Evolutionary conservation across 805 yeast species (phyloP).

Genomic region (Hanseniaspora vineae): DNA sequence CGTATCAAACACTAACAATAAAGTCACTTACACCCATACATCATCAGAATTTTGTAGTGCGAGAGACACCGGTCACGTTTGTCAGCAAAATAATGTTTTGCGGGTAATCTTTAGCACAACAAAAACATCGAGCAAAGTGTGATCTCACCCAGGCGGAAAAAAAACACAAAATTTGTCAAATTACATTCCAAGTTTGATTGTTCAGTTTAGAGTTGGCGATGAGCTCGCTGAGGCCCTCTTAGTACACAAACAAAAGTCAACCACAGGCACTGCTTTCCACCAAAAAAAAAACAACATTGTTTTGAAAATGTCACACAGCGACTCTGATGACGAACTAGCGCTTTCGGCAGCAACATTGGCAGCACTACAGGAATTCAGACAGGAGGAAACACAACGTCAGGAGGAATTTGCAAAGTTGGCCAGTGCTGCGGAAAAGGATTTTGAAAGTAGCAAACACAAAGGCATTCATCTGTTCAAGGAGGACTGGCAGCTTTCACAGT

Average conservation of each 20-base stretch:
- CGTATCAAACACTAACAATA: no score
- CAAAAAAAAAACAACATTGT: not conserved
- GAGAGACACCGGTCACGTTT: no score
- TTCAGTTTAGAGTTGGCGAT: no score
- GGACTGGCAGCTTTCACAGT: conserved; percentile 91
- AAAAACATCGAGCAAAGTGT: no score
- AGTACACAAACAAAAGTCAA: not conserved
- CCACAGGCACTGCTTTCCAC: not conserved
- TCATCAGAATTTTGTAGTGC: no score
- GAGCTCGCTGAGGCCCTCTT: no score
- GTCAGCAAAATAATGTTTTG: no score
- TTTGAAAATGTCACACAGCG: conserved; percentile 14
- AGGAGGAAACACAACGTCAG: conserved; percentile 45
- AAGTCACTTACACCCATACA: no score
- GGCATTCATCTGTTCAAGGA: conserved; percentile 71
- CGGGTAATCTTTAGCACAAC: no score
- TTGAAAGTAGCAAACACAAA: conserved; percentile 18
- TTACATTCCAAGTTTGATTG: no score
- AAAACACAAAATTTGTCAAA: no score
- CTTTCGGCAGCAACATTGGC: conserved; percentile 39
- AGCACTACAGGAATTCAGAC: conserved; percentile 48
- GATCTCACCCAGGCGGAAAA: no score
- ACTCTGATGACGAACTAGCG: conserved; percentile 9
- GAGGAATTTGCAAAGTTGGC: conserved; percentile 44
- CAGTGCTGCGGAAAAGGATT: conserved; percentile 41